These are phyloP conservation scores for Psidium friedrichsthalianum DNA, from an alignment of 345 rosid genomes.

Conservation along the genomic window DNA sequence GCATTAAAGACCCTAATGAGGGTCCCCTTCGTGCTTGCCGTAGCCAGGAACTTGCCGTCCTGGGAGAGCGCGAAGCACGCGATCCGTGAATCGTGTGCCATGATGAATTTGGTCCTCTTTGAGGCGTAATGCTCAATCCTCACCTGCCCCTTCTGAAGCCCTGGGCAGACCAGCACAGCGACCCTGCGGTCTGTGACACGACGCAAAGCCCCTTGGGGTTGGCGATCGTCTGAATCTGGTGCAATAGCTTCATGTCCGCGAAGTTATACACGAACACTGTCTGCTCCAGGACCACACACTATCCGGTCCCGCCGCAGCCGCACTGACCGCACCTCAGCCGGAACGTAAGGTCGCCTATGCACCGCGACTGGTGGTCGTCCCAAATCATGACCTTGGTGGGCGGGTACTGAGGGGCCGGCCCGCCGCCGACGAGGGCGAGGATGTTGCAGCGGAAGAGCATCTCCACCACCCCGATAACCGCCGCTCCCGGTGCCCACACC, in stretches of 20 bases:
- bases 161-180: constrained; percentile 76
- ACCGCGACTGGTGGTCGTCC: constrained; percentile 86
- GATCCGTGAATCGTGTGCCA: constrained; percentile 95
- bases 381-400: constrained; percentile 88
- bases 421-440: constrained; percentile 91
- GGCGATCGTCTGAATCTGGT: constrained; percentile 80
- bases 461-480: constrained; percentile 67
- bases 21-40: constrained; percentile 87
- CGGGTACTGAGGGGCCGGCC: constrained; percentile 73
- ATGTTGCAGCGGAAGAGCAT: constrained; percentile 93
- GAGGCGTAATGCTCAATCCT: constrained; percentile 82
- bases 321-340: constrained; percentile 81
- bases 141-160: constrained; percentile 79
- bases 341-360: constrained; percentile 82
- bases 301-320: constrained; percentile 76
- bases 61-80: constrained; percentile 77
- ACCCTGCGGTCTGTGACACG: constrained; percentile 69
- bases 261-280: constrained; percentile 84
- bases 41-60: constrained; percentile 82
- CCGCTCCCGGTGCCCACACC: constrained; percentile 39
- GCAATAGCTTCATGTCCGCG: constrained; percentile 69
- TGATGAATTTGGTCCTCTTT: constrained; percentile 74
- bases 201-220: constrained; percentile 91
- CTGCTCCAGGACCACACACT: constrained; percentile 64
- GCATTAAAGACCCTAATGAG: constrained; percentile 71